Base-by-base conservation (phyloP, 2,329 filamentous ascomycete genomes). In the Colletotrichum caudatum region DNA sequence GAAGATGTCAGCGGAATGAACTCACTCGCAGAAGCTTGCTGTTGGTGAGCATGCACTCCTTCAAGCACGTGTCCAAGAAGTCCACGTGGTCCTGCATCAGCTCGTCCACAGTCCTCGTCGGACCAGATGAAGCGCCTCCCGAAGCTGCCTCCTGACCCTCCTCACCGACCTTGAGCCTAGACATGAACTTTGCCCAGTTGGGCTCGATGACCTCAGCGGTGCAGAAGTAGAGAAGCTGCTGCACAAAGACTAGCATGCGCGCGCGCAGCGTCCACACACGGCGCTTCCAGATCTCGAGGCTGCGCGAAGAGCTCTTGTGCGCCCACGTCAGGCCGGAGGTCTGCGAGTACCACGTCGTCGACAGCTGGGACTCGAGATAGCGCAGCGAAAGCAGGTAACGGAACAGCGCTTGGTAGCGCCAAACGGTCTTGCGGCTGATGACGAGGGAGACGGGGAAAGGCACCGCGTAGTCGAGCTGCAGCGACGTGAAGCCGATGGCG, bases 11-110 rank as follows among this genome's bases (percentile, higher is more conserved):
- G 39, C 50, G 62, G 69, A 51, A 54, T 39, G 51, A 16, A 81
- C 86, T 75, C 87, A 97, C 95, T 82, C 94, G 92, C 7, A 99
- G 84, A 8, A 99, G 87, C 83, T 97, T 98, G 79, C 94, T 94
- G 81, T 99, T 98, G 26, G 96, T 99, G 74, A 99, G 87, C 94
- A 98, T 98, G 84, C 96, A 98, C 83, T 98, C 96, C 83, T 98
- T 99, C 77, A 99, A 86, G 80, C 96, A 99, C 5, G 96, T 98
- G 77, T 98, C 96, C 59, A 99, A 84, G 80, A 99, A 99, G 82
- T 98, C 96, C 72, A 99, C 95, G 82, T 99, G 96, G 78, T 98
- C 95, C 83, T 98, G 94, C 96, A 99, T 99, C 78, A 99, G 84
- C 83, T 98, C 94, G 78, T 99, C 96, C 1, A 99, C 96, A 0